Percentiles rank a stretch among this genome's conserved stretches.
These are phyloP conservation scores for Carallia pectinifolia DNA, from an alignment of 345 rosid genomes.

Conservation along the genomic window DNA sequence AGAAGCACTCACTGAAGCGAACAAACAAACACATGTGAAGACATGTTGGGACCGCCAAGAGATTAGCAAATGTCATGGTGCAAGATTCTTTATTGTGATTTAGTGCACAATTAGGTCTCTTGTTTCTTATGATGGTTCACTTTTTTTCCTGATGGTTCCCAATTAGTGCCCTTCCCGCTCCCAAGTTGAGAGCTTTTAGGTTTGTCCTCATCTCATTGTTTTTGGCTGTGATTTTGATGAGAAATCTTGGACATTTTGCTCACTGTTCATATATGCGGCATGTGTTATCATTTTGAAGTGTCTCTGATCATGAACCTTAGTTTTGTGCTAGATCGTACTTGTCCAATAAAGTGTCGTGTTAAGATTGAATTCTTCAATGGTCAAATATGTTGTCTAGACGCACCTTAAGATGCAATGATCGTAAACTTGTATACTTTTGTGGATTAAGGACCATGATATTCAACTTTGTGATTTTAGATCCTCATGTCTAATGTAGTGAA, in stretches of 20 bases:
- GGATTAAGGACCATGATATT: no score
- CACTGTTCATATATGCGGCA: no score
- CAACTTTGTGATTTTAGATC: no score
- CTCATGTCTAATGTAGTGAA: no score
- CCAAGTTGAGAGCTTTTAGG: neutral
- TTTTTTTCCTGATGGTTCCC: neutral
- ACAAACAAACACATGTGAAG: conserved; percentile 23
- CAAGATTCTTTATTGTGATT: neutral
- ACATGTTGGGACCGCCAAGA: neutral
- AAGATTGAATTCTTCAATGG: no score
- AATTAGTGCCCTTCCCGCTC: neutral
- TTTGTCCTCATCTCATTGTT: neutral
- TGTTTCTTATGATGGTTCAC: neutral
- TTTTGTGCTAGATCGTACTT: no score
- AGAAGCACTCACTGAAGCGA: conserved; percentile 27
- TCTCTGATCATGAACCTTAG: no score
- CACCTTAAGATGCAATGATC: no score
- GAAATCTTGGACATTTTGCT: neutral
- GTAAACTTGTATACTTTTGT: no score
- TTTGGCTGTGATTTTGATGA: neutral
- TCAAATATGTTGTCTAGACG: no score
- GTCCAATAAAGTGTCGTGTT: no score
- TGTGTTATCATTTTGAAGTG: no score
- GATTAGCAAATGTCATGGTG: neutral
- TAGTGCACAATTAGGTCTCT: conserved; percentile 9